phyloP scores from a whole-genome alignment of 352 stramenopile genomes.

The Phytophthora pisi region DNA sequence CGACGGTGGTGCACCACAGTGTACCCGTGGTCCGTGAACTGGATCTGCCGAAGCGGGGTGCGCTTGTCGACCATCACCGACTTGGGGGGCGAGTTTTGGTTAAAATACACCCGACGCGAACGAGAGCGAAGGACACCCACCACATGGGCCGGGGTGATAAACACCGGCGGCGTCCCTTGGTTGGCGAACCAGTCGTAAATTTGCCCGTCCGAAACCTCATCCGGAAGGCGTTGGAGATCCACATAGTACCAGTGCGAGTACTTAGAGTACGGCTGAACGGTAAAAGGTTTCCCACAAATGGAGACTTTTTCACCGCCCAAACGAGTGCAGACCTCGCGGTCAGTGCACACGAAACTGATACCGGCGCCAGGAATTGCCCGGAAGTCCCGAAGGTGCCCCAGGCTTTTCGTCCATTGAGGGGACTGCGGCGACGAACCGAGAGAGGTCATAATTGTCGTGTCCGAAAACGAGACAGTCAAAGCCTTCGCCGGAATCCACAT shows the following conservation, averaged over 20 bases:
- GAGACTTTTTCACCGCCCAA: background rate
- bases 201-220: background rate
- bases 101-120: slow-evolving; percentile 1
- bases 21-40: background rate
- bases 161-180: background rate
- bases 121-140: background rate
- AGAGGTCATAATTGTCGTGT: slow-evolving; percentile 27
- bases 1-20: slow-evolving; percentile 2
- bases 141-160: background rate
- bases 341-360: slow-evolving; percentile 22
- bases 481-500: slow-evolving; percentile 23
- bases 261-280: background rate
- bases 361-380: slow-evolving; percentile 17
- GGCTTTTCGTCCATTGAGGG: background rate
- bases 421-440: slow-evolving; percentile 9
- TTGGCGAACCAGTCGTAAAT: slow-evolving; percentile 11
- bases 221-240: background rate
- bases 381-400: slow-evolving; percentile 4
- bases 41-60: slow-evolving; percentile 1
- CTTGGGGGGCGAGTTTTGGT: background rate
- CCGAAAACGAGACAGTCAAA: slow-evolving; percentile 1
- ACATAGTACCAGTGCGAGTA: slow-evolving; percentile 1
- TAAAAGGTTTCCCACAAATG: slow-evolving; percentile 1
- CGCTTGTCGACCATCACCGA: background rate
- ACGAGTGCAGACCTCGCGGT: background rate